A percentile compares a stretch with the other conserved stretches of the same genome.
Conservation (phyloP, 2,329 filamentous ascomycete species). For the Hypoxylon rubiginosum region DNA sequence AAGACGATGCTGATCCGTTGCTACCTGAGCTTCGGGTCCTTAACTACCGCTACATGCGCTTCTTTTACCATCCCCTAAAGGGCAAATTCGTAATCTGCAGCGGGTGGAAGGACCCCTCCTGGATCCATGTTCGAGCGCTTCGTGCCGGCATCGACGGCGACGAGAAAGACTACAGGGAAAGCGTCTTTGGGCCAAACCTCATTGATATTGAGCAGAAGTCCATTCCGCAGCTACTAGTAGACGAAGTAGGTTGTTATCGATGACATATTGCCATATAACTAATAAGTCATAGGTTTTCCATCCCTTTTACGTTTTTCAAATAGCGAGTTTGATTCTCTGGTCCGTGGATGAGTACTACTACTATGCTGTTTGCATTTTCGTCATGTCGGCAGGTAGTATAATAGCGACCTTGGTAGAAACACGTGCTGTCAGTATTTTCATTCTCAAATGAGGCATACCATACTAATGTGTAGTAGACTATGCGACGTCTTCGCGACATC, state of each 20-base stretch:
- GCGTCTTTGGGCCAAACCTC: constrained; percentile 89
- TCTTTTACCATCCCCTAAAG: constrained; percentile 89
- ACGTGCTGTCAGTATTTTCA: constrained; percentile 70
- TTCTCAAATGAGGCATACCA: neutral
- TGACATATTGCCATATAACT: constrained; percentile 6
- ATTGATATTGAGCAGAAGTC: constrained; percentile 96
- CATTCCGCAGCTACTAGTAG: constrained; percentile 83
- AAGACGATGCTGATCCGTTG: constrained; percentile 82
- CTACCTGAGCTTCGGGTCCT: constrained; percentile 81
- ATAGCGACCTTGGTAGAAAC: constrained; percentile 91
- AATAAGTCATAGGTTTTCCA: constrained; percentile 78
- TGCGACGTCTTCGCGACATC: constrained; percentile 90
- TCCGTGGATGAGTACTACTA: constrained; percentile 98
- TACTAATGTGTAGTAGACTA: constrained; percentile 69
- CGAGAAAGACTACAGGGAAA: constrained; percentile 84
- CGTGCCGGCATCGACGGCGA: constrained; percentile 88
- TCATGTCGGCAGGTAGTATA: constrained; percentile 95
- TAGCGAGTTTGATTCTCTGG: constrained; percentile 94
- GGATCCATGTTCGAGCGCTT: constrained; percentile 82
- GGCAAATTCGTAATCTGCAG: constrained; percentile 90
- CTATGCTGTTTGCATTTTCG: constrained; percentile 93
- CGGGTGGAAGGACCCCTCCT: constrained; percentile 94
- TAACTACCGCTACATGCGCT: constrained; percentile 94
- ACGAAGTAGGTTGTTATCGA: constrained; percentile 74
- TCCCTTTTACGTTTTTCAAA: constrained; percentile 98